Conservation (phyloP, 345 rosid species). For the Aurinia saxatilis region DNA sequence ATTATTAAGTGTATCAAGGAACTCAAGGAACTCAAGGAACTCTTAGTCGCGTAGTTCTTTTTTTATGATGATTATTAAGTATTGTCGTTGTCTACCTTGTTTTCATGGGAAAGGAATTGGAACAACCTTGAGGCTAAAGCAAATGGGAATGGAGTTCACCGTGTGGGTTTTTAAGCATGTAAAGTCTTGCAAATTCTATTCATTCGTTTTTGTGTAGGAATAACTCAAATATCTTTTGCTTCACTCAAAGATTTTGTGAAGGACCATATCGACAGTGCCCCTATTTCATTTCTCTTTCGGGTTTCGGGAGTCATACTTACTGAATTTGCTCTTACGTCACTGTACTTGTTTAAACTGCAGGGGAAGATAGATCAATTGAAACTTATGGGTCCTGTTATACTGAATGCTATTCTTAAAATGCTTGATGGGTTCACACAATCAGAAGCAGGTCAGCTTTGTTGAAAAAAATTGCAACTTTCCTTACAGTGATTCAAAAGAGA, state of each 20-base stretch:
- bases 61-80: slow-evolving; percentile 12
- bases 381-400: slow-evolving; percentile 90
- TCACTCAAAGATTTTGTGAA: not conserved
- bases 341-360: slow-evolving; percentile 35
- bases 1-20: too few relatives aligned
- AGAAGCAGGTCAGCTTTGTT: slow-evolving; percentile 55
- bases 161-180: slow-evolving; percentile 99
- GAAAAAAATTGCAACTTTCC: not conserved
- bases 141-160: slow-evolving; percentile 96
- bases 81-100: slow-evolving; percentile 2
- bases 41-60: not conserved
- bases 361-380: slow-evolving; percentile 77
- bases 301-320: not conserved
- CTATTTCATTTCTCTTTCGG: not conserved
- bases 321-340: slow-evolving; percentile 2
- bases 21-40: not conserved
- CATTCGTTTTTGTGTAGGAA: not conserved
- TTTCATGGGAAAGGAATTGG: slow-evolving; percentile 51
- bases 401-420: slow-evolving; percentile 74
- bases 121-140: slow-evolving; percentile 88
- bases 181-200: slow-evolving; percentile 21
- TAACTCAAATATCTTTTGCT: slow-evolving; percentile 1
- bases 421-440: slow-evolving; percentile 67
- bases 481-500: not conserved
- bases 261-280: slow-evolving; percentile 4